Evolutionary conservation across 441 rosid genomes (phyloP).

Genomic region (Pelargonium australe): DNA sequence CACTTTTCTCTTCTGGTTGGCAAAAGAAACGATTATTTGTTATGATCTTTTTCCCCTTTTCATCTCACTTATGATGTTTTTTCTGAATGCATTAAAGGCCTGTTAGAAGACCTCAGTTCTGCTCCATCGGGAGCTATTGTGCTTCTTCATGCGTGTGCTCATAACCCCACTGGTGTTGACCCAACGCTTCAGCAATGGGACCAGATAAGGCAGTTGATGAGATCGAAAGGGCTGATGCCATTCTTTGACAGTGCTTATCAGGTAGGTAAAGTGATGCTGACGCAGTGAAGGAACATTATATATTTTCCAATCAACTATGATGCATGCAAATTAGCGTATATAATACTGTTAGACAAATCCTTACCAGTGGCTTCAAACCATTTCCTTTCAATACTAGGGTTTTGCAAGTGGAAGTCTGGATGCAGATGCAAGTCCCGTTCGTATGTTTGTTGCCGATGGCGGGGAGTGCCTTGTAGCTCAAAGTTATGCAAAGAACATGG

Average conservation of each 20-base stretch:
- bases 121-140: constrained; percentile 81
- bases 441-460: constrained; percentile 91
- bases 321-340: background rate
- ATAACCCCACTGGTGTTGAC: constrained; percentile 96
- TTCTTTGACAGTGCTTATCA: constrained; percentile 97
- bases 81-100: constrained; percentile 40
- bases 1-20: background rate
- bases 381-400: constrained; percentile 38
- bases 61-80: background rate
- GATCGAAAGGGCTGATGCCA: constrained; percentile 64
- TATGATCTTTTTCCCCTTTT: background rate
- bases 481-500: constrained; percentile 95
- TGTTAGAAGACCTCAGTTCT: constrained; percentile 77
- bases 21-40: background rate
- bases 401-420: constrained; percentile 88
- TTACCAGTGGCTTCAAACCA: background rate
- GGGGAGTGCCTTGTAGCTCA: constrained; percentile 84
- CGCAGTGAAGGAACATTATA: background rate
- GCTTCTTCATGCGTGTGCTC: constrained; percentile 95
- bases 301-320: background rate
- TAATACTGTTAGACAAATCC: background rate
- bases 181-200: constrained; percentile 86
- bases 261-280: constrained; percentile 31
- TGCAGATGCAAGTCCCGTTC: constrained; percentile 76
- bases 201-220: constrained; percentile 65